Evolutionary conservation across 164 flowering plant species (phyloP).

Genomic region (Annona cherimola): DNA sequence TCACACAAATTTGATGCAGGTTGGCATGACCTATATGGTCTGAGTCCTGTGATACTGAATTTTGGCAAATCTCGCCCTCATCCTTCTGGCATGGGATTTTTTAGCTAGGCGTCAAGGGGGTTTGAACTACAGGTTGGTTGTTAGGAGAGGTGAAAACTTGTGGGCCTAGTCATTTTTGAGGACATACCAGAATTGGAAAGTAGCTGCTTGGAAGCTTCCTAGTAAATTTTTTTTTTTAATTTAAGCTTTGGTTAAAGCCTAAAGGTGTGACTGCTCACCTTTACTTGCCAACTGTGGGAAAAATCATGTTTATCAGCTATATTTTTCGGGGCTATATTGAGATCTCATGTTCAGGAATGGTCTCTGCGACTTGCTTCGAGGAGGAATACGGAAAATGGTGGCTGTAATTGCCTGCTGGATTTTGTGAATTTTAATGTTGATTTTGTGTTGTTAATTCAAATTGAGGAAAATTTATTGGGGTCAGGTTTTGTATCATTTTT

Average conservation of each 20-base stretch:
- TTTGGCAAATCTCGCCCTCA: not conserved
- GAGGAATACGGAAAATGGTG: not conserved
- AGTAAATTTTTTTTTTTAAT: too few relatives aligned
- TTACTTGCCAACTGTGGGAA: not conserved
- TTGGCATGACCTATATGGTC: constrained; percentile 98
- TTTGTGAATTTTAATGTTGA: too few relatives aligned
- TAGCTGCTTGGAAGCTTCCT: too few relatives aligned
- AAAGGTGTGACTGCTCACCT: too few relatives aligned
- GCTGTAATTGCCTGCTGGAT: not conserved
- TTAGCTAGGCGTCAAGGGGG: constrained; percentile 51
- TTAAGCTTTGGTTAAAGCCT: too few relatives aligned
- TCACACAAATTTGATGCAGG: constrained; percentile 87
- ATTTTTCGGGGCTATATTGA: not conserved
- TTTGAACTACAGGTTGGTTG: constrained; percentile 29
- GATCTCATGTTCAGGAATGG: not conserved
- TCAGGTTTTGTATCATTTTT: too few relatives aligned
- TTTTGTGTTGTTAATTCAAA: too few relatives aligned
- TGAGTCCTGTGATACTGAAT: constrained; percentile 21
- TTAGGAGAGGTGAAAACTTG: not conserved
- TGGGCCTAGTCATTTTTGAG: not conserved
- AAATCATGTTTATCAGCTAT: not conserved
- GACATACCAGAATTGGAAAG: not conserved
- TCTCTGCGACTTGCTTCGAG: not conserved
- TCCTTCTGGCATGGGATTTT: constrained; percentile 1
- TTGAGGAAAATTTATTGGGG: too few relatives aligned